Percentiles rank a stretch among this genome's conserved stretches.
These are phyloP conservation scores for Globisporangium alternatum DNA, from an alignment of 352 stramenopile species.

Conservation along the genomic window DNA sequence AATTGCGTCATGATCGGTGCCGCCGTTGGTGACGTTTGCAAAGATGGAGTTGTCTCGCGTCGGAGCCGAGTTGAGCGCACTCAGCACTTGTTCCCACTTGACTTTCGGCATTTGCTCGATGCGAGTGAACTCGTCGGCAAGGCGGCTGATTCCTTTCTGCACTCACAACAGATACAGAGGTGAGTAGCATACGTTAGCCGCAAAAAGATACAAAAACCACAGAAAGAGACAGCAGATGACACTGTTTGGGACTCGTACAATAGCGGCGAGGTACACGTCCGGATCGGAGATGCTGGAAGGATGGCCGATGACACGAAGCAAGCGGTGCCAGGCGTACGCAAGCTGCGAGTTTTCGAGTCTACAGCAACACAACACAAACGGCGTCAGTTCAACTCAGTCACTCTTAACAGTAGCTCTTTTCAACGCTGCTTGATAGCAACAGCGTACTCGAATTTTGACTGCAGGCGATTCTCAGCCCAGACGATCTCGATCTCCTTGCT, in stretches of 20 bases:
- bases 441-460: constrained; percentile 64
- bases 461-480: constrained; percentile 62
- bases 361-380: neutral
- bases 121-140: constrained; percentile 72
- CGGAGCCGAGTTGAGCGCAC: constrained; percentile 51
- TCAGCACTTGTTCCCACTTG: constrained; percentile 72
- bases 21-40: constrained; percentile 38
- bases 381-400: neutral
- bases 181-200: neutral
- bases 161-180: neutral
- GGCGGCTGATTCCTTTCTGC: constrained; percentile 76
- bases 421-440: neutral
- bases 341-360: constrained; percentile 68
- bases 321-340: constrained; percentile 81
- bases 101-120: constrained; percentile 66
- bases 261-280: constrained; percentile 79
- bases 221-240: neutral
- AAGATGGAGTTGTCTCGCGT: constrained; percentile 46
- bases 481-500: constrained; percentile 67
- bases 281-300: constrained; percentile 76
- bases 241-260: constrained; percentile 31
- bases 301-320: constrained; percentile 81
- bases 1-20: constrained; percentile 21
- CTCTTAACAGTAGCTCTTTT: neutral
- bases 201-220: neutral